Evolutionary conservation across 2,329 filamentous ascomycete genomes (phyloP).

Genomic region (Exophiala oligosperma): DNA sequence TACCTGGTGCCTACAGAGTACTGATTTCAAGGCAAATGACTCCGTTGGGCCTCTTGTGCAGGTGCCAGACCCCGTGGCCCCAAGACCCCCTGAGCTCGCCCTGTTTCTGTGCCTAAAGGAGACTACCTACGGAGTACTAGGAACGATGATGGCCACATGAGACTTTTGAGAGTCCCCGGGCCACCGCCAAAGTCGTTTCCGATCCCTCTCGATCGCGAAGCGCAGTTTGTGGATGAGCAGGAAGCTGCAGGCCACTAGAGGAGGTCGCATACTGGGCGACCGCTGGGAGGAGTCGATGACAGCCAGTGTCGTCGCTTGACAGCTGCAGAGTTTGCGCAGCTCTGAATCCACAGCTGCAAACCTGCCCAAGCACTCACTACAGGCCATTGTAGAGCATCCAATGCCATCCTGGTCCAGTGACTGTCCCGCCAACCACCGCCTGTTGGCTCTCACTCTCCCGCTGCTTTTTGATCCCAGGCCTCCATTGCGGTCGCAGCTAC

Average conservation of each 20-base stretch:
- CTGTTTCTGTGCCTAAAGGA: conserved; percentile 2
- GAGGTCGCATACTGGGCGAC: conserved; percentile 22
- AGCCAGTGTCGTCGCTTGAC: conserved; percentile 20
- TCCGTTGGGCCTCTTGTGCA: neutral
- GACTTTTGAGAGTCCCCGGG: neutral
- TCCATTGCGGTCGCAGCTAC: neutral
- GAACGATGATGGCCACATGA: neutral
- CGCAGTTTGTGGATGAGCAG: conserved; percentile 1
- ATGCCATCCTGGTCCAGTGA: conserved; percentile 15
- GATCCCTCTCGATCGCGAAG: neutral
- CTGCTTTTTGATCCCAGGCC: conserved; percentile 3
- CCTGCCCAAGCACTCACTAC: conserved; percentile 17
- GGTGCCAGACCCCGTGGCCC: neutral
- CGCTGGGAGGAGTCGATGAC: conserved; percentile 14
- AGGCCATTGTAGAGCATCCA: conserved; percentile 17
- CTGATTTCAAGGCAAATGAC: neutral
- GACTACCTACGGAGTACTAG: neutral
- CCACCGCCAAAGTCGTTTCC: neutral
- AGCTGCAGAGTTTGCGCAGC: conserved; percentile 16
- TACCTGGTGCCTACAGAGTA: neutral
- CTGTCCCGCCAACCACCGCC: conserved; percentile 14
- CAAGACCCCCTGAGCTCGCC: neutral
- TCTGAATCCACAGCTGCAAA: conserved; percentile 11
- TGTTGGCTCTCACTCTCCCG: neutral
- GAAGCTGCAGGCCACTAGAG: conserved; percentile 19